Base-by-base conservation (phyloP, 768 basidiomycete species). In the Ephemerocybe angulata region DNA sequence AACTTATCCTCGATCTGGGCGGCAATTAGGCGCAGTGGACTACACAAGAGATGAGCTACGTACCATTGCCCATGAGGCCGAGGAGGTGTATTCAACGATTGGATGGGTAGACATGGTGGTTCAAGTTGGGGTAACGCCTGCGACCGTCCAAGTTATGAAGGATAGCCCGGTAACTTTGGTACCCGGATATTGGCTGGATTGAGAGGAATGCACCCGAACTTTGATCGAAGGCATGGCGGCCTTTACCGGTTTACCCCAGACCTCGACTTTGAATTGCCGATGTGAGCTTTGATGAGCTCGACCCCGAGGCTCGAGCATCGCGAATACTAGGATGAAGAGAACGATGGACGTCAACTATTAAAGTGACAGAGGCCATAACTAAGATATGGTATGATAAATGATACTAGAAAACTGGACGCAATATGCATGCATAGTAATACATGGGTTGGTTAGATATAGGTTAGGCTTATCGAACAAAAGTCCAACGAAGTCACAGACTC, bases 31-130 rank as follows among this genome's bases (percentile, higher is more conserved):
- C 24, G 38, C 6, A 33, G 15, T n/a, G 19, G 44, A 38, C 12
- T 30, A 5, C 27, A 12, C 28, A 21, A 29, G 28, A 28, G 1
- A n/a, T 24, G 10, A 6, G 38, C 29, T 17, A 46, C 60, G 55
- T 58, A 93, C 92, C 78, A 95, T 80, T 43, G 88, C 85, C 92
- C 92, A 95, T 61, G 91, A 89, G 29, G 89, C 83, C 62, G 87
- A 79, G 1, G 90, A 92, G 24, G 89, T 93, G 62, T 88, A 83
- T 54, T 87, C 81, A 57, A 84, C 77, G 53, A 93, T 76, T 40
- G 90, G 88, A 65, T 93, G 92, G 50, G 75, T 66, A 29, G 75
- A 62, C 88, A 87, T 87, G 50, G 43, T 68, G 37, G 27, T 38
- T 2, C 7, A 8, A 41, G 30, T n/a, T 29, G n/a, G 30, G 2